Base-by-base conservation (phyloP, 495 filamentous ascomycete genomes). In the Pseudomonodictys pantanalensis region DNA sequence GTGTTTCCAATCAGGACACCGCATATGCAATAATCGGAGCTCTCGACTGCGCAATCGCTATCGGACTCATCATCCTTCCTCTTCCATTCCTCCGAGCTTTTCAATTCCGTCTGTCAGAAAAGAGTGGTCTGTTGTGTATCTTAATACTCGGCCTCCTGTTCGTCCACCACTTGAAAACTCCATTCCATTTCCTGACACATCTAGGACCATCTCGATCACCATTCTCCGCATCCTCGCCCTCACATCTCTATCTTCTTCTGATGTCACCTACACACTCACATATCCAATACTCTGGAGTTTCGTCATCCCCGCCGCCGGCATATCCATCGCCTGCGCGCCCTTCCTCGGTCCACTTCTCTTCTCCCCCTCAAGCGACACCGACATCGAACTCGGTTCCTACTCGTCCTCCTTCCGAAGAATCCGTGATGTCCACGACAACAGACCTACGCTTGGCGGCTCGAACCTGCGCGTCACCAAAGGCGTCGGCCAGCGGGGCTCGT, bases 321-420 rank as follows among this genome's bases (percentile, higher is more conserved):
- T 65, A 12, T 44, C 52, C 4, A 38, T 60, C 11, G 62, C 62
- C 8, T 65, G 56, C 18, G 48, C 57, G 3, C 62, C 62, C 3
- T 28, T 65, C 18, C 24, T 56, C 8, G 56, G 62, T 1, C 62
- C 56, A 18, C 29, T 59, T 6, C 50, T 62, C 17, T 39, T 38
- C 2, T 25, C 12, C 5, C 18, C 35, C 28, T 50, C 18, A 9
- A 49, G 17, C 20, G n/a, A n/a, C n/a, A n/a, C n/a, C n/a, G 24
- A 28, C 23, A 48, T 48, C 24, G 45, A 48, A n/a, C n/a, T n/a
- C n/a, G n/a, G n/a, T n/a, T n/a, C n/a, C n/a, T n/a, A n/a, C n/a
- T n/a, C n/a, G n/a, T n/a, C n/a, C n/a, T n/a, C n/a, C n/a, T n/a
- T n/a, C n/a, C n/a, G n/a, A n/a, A n/a, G n/a, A n/a, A n/a, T n/a